Base-by-base conservation (phyloP, 768 basidiomycete genomes). In the Coprinopsis cinerea region DNA sequence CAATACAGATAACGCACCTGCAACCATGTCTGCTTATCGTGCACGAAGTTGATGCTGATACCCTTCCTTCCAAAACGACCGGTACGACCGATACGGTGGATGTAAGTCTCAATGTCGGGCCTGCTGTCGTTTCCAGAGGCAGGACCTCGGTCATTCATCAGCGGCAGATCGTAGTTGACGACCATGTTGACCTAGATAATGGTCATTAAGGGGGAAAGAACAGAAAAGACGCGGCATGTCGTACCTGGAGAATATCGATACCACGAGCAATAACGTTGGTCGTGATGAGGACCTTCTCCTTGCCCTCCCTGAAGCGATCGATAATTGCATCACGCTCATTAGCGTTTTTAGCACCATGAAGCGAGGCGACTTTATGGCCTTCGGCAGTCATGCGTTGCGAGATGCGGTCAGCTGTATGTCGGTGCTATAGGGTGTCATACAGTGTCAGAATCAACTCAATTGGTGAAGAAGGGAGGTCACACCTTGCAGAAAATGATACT, bases 401-500 rank as follows among this genome's bases (percentile, higher is more conserved):
- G 53, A 99, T 94, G 51, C 83, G 78, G 68, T 99, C 96, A 15
- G 96, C 94, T 0, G 92, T 93, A 61, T 87, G 85, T 53, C 92
- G 88, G 63, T 87, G 83, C 90, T 93, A 64, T 26, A 36, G 13
- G 5, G 11, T 27, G 26, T 2, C 49, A 23, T 26, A 24, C 27
- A 32, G 6, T 41, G 24, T 55, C 2, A 51, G 44, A 23, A 20
- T 22, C 14, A 27, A 50, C 13, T 47, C 30, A 14, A 20, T 20
- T 39, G 37, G 17, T 18, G 4, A 18, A 11, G 23, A 43, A 17
- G 9, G 14, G 15, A 1, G 24, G 49, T 69, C 81, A 46, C 37
- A 91, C 93, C 68, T 90, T 85, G 67, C 92, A 94, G 71, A 99
- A 99, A 58, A 99, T 98, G 65, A 99, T 99, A 65, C 91, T 94